These are phyloP conservation scores for Hypomyces perniciosus DNA, from an alignment of 2,329 filamentous ascomycete species.

Conservation along the genomic window DNA sequence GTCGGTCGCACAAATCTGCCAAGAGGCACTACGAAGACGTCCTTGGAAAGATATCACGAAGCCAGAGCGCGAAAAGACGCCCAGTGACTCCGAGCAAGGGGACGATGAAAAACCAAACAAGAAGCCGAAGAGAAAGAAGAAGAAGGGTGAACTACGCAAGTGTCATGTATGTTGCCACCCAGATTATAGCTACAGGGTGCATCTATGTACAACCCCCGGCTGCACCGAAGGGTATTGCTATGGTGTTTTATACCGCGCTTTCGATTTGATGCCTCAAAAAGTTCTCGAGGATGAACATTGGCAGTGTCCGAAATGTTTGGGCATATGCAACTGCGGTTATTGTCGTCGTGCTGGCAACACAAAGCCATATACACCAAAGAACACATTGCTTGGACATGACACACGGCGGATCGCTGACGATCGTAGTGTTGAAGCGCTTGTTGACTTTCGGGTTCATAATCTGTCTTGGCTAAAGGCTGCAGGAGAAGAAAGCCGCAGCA, in stretches of 20 bases:
- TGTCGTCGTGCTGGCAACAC: slow-evolving; percentile 66
- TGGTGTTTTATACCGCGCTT: slow-evolving; percentile 84
- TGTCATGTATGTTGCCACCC: slow-evolving; percentile 83
- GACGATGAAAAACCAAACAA: slow-evolving; percentile 56
- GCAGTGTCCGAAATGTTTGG: slow-evolving; percentile 81
- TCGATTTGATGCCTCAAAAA: slow-evolving; percentile 79
- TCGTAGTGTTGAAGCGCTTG: slow-evolving; percentile 80
- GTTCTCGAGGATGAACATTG: slow-evolving; percentile 77
- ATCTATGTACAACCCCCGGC: slow-evolving; percentile 62
- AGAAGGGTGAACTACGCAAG: slow-evolving; percentile 47
- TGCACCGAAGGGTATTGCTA: slow-evolving; percentile 84
- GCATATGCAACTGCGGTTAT: slow-evolving; percentile 78
- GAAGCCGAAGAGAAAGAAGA: slow-evolving; percentile 50
- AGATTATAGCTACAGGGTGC: slow-evolving; percentile 80
- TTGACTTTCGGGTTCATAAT: slow-evolving; percentile 88
- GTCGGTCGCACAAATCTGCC: slow-evolving; percentile 86
- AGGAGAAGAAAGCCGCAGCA: slow-evolving; percentile 52
- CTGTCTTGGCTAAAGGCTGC: slow-evolving; percentile 67
- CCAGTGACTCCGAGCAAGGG: slow-evolving; percentile 47
- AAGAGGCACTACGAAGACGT: slow-evolving; percentile 72
- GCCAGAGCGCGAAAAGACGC: slow-evolving; percentile 42
- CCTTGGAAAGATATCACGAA: slow-evolving; percentile 80
- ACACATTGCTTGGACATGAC: slow-evolving; percentile 83
- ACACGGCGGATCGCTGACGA: slow-evolving; percentile 86
- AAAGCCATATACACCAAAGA: slow-evolving; percentile 77